Conservation (phyloP, 2,329 filamentous ascomycete species). For the Colletotrichum agaves region DNA sequence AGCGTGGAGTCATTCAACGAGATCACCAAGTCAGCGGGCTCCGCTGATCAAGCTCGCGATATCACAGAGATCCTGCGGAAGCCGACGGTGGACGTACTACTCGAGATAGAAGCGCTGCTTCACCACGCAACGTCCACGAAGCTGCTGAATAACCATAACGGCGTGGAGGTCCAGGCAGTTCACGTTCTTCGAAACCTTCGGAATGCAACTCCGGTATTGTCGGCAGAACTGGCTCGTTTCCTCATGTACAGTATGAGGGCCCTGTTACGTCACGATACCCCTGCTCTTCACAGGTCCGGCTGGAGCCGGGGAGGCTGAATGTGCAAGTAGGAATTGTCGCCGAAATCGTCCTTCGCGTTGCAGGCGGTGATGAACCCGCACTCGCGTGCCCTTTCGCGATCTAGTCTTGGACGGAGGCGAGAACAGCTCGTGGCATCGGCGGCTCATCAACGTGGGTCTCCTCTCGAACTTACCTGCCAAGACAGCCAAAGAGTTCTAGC, state of each 20-base stretch:
- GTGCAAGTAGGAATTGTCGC: constrained; percentile 36
- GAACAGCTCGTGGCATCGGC: constrained; percentile 47
- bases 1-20: constrained; percentile 14
- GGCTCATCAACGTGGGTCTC: constrained; percentile 43
- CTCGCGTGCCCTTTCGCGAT: constrained; percentile 44
- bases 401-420: constrained; percentile 45
- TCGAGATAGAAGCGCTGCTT: constrained; percentile 40
- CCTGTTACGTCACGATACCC: too few relatives aligned
- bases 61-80: constrained; percentile 43
- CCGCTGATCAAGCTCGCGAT: background rate
- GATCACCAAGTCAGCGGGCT: background rate
- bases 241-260: constrained; percentile 39
- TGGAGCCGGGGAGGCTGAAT: constrained; percentile 34
- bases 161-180: constrained; percentile 26
- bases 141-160: constrained; percentile 27
- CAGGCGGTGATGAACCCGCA: constrained; percentile 44
- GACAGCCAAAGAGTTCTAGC: constrained; percentile 43
- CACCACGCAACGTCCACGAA: constrained; percentile 1
- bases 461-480: constrained; percentile 43
- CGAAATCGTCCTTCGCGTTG: constrained; percentile 40
- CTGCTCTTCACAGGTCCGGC: too few relatives aligned
- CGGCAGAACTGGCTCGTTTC: constrained; percentile 39
- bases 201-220: background rate
- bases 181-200: constrained; percentile 34
- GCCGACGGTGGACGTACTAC: constrained; percentile 44